Evolutionary conservation across 108 stramenopile genomes (phyloP).

Genomic region (Cyclostephanos tholiformis): DNA sequence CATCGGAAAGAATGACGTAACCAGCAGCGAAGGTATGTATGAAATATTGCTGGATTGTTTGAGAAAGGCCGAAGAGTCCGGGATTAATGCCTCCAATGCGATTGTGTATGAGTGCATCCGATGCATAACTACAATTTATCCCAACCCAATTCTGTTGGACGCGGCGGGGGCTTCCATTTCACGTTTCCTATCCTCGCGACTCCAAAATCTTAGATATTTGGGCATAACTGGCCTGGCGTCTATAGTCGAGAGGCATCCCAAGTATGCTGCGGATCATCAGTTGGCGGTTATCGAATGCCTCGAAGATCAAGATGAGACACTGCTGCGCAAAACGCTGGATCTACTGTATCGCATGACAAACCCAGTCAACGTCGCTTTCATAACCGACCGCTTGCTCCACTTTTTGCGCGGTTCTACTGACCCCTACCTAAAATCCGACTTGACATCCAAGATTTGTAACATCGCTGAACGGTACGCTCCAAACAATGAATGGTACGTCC

Average conservation of each 20-base stretch:
- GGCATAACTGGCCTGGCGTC: conserved; percentile 96
- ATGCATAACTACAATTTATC: conserved; percentile 96
- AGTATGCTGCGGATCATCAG: conserved; percentile 97
- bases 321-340: conserved; percentile 97
- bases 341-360: conserved; percentile 98
- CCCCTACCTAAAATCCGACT: conserved; percentile 83
- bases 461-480: conserved; percentile 98
- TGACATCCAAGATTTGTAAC: conserved; percentile 92
- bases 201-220: conserved; percentile 97
- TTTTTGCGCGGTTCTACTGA: conserved; percentile 89
- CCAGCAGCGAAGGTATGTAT: conserved; percentile 92
- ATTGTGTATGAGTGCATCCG: conserved; percentile 96
- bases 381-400: conserved; percentile 90
- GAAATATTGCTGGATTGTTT: conserved; percentile 94
- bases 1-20: conserved; percentile 87
- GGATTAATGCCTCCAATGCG: conserved; percentile 99
- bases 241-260: conserved; percentile 95
- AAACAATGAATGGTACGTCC: conserved; percentile 90
- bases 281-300: conserved; percentile 99
- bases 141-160: conserved; percentile 94
- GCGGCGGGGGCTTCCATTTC: conserved; percentile 93
- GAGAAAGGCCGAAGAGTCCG: conserved; percentile 94
- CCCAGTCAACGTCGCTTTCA: conserved; percentile 98
- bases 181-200: conserved; percentile 87
- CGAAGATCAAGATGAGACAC: conserved; percentile 97